These are phyloP conservation scores for Cordyceps cicadae DNA, from an alignment of 2,329 filamentous ascomycete genomes.

Conservation along the genomic window DNA sequence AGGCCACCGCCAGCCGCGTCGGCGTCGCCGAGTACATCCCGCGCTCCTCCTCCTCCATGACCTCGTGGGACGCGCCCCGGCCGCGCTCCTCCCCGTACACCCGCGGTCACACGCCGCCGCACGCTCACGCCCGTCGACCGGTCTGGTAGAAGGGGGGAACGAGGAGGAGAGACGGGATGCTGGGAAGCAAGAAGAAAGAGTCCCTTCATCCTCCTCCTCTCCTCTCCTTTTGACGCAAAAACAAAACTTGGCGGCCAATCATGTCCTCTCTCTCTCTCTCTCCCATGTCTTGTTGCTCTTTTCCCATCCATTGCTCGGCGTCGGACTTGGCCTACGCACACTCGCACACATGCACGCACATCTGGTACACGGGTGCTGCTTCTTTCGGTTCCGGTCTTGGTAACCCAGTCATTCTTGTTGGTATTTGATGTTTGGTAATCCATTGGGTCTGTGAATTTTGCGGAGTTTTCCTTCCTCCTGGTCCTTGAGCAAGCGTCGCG, in stretches of 20 bases:
- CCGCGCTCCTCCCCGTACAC: constrained; percentile 14
- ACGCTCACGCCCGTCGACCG: constrained; percentile 13
- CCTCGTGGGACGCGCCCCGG: constrained; percentile 8
- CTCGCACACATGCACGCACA: too few species aligned
- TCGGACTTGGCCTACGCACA: not conserved
- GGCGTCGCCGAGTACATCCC: constrained; percentile 32
- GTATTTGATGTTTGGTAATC: not conserved
- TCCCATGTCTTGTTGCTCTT: not conserved
- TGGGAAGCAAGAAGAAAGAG: too few species aligned
- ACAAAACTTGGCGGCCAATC: not conserved
- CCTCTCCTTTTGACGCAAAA: not conserved
- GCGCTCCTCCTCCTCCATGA: constrained; percentile 17
- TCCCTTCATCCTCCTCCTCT: too few species aligned
- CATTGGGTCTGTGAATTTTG: not conserved
- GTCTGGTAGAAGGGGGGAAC: constrained; percentile 1
- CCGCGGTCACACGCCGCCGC: constrained; percentile 14
- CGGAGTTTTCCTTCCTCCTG: not conserved
- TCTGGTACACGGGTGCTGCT: not conserved
- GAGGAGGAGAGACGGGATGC: too few species aligned
- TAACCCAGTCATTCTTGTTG: not conserved
- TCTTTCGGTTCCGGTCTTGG: not conserved
- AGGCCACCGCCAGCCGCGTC: constrained; percentile 41
- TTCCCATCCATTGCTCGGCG: not conserved
- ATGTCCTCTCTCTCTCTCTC: not conserved
- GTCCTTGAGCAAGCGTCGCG: constrained; percentile 8